phyloP scores from a whole-genome alignment of 225 moss, liverwort and hornwort genomes.

The Bryum argenteum region DNA sequence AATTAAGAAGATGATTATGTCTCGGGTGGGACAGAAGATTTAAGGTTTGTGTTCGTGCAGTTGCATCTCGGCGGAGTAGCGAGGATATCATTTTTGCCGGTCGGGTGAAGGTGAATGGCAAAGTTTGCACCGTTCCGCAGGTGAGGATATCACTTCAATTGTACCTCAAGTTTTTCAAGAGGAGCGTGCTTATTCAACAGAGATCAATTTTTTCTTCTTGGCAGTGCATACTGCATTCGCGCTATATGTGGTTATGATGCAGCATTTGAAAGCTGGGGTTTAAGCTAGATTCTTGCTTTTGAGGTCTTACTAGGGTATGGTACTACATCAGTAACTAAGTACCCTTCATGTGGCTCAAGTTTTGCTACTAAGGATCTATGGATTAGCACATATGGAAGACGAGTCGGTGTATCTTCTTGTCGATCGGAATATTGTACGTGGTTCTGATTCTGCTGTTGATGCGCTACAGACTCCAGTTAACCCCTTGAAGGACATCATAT shows the following conservation, averaged over 20 bases:
- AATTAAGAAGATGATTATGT: neutral
- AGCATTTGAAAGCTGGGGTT: conserved; percentile 16
- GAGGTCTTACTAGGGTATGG: neutral
- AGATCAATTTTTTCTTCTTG: neutral
- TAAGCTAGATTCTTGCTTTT: conserved; percentile 6
- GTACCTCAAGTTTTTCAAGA: neutral
- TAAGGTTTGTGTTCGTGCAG: conserved; percentile 38
- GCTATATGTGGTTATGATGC: neutral
- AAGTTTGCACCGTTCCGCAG: conserved; percentile 90
- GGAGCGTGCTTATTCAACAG: neutral
- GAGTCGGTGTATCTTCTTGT: neutral
- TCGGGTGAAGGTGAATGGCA: conserved; percentile 93
- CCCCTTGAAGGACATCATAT: conserved; percentile 80
- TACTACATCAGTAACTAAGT: neutral
- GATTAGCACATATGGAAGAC: neutral
- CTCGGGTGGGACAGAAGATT: neutral
- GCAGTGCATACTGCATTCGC: neutral
- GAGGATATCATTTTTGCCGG: conserved; percentile 94
- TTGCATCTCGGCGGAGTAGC: conserved; percentile 91
- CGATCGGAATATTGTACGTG: conserved; percentile 19
- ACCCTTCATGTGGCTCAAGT: neutral
- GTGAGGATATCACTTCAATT: conserved; percentile 30
- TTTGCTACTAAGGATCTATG: neutral
- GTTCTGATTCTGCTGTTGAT: conserved; percentile 23
- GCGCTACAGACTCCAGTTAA: conserved; percentile 81